Evolutionary conservation across 2,329 filamentous ascomycete species (phyloP).

Genomic region (Rhynchosporium secalis): DNA sequence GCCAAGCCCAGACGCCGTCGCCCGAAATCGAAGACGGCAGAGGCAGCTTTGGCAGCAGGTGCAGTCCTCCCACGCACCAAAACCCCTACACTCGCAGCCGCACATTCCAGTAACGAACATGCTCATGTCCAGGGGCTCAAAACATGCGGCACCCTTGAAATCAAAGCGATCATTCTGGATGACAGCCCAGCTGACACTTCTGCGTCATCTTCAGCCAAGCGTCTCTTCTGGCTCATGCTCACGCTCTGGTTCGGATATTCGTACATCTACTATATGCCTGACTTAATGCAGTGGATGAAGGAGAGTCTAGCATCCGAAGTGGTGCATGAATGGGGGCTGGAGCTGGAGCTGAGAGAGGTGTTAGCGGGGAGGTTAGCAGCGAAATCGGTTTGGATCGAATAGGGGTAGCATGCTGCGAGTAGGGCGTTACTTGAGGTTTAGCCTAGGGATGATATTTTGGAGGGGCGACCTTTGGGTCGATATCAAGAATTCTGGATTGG

Average conservation of each 20-base stretch:
- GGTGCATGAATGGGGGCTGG: neutral
- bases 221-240: neutral
- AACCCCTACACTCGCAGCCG: too few species aligned
- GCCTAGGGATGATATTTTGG: neutral
- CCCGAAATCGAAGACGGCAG: neutral
- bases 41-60: neutral
- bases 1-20: neutral
- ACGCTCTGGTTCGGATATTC: neutral
- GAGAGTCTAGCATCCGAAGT: neutral
- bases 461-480: too few species aligned
- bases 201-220: neutral
- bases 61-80: neutral
- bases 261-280: neutral
- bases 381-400: neutral
- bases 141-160: too few species aligned
- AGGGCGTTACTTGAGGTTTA: neutral
- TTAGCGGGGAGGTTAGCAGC: neutral
- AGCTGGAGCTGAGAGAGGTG: neutral
- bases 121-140: neutral
- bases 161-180: neutral
- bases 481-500: neutral
- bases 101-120: neutral
- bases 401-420: neutral
- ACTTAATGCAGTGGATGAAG: neutral
- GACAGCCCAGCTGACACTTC: neutral